Conservation (phyloP, 257 asterid genomes). For the Scutellaria barbata region DNA sequence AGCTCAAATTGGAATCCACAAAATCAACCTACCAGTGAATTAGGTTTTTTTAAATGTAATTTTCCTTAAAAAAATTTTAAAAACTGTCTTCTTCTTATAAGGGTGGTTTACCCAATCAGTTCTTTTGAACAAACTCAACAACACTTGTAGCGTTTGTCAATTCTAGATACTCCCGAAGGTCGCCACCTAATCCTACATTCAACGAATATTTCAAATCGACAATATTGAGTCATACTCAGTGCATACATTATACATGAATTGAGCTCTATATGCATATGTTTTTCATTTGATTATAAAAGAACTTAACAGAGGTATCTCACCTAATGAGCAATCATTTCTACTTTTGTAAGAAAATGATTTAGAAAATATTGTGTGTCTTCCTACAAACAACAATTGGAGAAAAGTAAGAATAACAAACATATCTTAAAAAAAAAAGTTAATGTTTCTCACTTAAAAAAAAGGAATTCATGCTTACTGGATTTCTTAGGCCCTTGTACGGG, state of each 20-base stretch:
- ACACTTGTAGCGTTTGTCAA: neutral
- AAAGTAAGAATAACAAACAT: neutral
- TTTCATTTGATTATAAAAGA: too few relatives aligned
- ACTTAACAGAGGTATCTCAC: neutral
- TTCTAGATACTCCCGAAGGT: neutral
- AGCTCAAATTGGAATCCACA: neutral
- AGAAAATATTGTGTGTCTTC: neutral
- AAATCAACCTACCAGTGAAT: constrained; percentile 3
- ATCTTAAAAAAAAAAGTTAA: too few relatives aligned
- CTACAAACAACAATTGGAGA: neutral
- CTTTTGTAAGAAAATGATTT: neutral
- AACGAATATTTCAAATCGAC: neutral
- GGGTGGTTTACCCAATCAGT: too few relatives aligned
- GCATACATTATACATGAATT: neutral
- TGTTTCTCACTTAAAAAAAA: too few relatives aligned
- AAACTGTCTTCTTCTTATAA: too few relatives aligned
- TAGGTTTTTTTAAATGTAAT: too few relatives aligned
- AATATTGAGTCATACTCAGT: neutral
- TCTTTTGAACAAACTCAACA: too few relatives aligned
- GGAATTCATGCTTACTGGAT: neutral
- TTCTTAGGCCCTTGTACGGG: neutral
- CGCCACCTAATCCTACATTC: neutral
- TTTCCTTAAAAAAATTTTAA: too few relatives aligned
- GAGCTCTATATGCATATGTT: too few relatives aligned
- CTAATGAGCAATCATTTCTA: neutral